Evolutionary conservation across 345 rosid species (phyloP), one percentile per base, ranked within the genome.

Genomic region (Sonneratia alba): DNA sequence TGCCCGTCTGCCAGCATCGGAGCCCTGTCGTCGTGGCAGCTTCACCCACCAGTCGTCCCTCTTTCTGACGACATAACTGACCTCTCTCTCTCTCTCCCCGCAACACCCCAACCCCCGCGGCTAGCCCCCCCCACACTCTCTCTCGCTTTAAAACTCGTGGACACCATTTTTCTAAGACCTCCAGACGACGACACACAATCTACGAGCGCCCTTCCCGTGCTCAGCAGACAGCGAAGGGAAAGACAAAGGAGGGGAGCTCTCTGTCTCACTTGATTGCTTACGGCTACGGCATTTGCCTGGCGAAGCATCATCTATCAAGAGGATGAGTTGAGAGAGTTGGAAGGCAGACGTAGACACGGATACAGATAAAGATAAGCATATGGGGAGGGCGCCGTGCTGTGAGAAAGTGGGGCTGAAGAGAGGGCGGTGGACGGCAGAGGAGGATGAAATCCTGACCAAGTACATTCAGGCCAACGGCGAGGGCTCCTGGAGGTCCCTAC

Each of bases 331-430:
- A 40, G 43, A 40, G 43, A 27, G 32, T 27, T 27, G 32, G 32
- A 27, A 1, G 32, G 32, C 32, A 27, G 32, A 4, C 43, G 43
- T 40, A 8, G 22, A 19, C 8, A 53, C 15, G 6, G 8, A 53
- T 53, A 53, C 22, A 53, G n/a, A 11, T 5, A n/a, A 5, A 19
- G 62, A 21, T 19, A 22, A 70, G 32, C 32, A 27, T 27, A 88
- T 88, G 93, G 93, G 93, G 37, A 83, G 93, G 70, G 87, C 93
- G 1, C 91, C 91, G 42, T 88, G 93, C 40, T 88, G 93, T 65
- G 85, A 88, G 66, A 88, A 85, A 45, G 83, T 88, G 21, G 93
- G 93, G 55, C 59, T 88, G 81, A 85, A 80, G 80, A 82, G 70
- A 38, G 93, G 93, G 70, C 77, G 89, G 70, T 88, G 91, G 93